Evolutionary conservation across 73 alveolate genomes (phyloP).

Genomic region (Loxodes magnus): DNA sequence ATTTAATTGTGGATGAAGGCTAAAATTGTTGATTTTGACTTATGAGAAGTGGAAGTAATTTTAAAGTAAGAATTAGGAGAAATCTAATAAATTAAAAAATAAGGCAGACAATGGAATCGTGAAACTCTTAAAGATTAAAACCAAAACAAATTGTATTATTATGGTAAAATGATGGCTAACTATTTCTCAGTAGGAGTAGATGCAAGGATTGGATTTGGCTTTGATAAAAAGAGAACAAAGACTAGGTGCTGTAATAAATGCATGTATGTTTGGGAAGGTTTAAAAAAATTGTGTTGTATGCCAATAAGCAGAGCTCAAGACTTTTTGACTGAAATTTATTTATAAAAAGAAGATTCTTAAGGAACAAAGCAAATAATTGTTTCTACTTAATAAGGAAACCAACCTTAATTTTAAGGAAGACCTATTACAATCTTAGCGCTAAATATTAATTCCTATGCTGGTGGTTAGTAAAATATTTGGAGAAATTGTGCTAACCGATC

Average conservation of each 20-base stretch:
- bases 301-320: slow-evolving; percentile 11
- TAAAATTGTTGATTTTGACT: slow-evolving; percentile 40
- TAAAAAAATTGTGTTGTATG: slow-evolving; percentile 51
- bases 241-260: slow-evolving; percentile 52
- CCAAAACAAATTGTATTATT: slow-evolving; percentile 10
- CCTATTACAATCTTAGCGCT: slow-evolving; percentile 59
- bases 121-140: slow-evolving; percentile 12
- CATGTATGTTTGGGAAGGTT: slow-evolving; percentile 82
- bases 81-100: slow-evolving; percentile 27
- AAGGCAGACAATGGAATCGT: slow-evolving; percentile 2
- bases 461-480: slow-evolving; percentile 82
- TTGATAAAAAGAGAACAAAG: slow-evolving; percentile 68
- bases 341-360: slow-evolving; percentile 10
- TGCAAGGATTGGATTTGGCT: slow-evolving; percentile 84
- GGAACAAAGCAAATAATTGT: background rate
- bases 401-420: slow-evolving; percentile 48
- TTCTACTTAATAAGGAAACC: background rate
- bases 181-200: slow-evolving; percentile 85
- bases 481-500: slow-evolving; percentile 26
- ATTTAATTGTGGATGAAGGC: slow-evolving; percentile 36
- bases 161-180: slow-evolving; percentile 64
- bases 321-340: slow-evolving; percentile 16
- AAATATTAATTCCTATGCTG: slow-evolving; percentile 71
- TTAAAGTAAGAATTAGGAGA: slow-evolving; percentile 46
- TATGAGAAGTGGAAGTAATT: slow-evolving; percentile 68